A percentile compares a stretch with the other conserved stretches of the same genome.
Conservation (phyloP, 495 filamentous ascomycete species). For the Hypoxylon perforatum region DNA sequence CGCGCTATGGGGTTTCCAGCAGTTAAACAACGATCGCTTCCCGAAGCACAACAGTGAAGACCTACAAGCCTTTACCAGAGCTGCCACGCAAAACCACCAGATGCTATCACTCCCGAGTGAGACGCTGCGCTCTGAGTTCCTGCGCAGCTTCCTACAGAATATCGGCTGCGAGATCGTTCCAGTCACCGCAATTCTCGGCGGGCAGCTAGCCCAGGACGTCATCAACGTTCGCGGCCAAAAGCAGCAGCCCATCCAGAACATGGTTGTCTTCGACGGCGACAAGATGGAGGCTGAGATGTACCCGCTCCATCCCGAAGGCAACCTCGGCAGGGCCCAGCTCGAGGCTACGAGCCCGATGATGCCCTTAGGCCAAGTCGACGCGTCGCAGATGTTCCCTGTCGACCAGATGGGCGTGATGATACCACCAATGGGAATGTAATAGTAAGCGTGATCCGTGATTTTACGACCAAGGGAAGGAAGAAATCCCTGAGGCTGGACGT, state of each 20-base stretch:
- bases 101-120: conserved; percentile 80
- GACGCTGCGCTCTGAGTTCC: conserved; percentile 78
- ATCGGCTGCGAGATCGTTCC: conserved; percentile 84
- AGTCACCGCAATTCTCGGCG: conserved; percentile 89
- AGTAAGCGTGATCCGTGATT: conserved; percentile 3
- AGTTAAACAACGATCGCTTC: conserved; percentile 52
- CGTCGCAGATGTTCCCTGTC: conserved; percentile 30
- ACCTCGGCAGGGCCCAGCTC: conserved; percentile 54
- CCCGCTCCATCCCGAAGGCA: conserved; percentile 76
- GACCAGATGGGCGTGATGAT: conserved; percentile 30
- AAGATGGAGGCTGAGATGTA: conserved; percentile 81
- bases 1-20: conserved; percentile 82
- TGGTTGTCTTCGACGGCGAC: conserved; percentile 91
- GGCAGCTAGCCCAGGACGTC: conserved; percentile 91
- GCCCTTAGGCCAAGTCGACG: conserved; percentile 26
- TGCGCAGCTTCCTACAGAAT: conserved; percentile 86
- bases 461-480: too few species aligned
- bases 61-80: conserved; percentile 75
- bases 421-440: conserved; percentile 5
- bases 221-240: conserved; percentile 92
- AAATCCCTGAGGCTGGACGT: conserved; percentile 4
- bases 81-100: conserved; percentile 79
- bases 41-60: conserved; percentile 54
- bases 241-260: conserved; percentile 95
- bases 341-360: conserved; percentile 33